These are phyloP conservation scores for Tricholoma bakamatsutake DNA, from an alignment of 768 basidiomycete genomes.

Conservation along the genomic window DNA sequence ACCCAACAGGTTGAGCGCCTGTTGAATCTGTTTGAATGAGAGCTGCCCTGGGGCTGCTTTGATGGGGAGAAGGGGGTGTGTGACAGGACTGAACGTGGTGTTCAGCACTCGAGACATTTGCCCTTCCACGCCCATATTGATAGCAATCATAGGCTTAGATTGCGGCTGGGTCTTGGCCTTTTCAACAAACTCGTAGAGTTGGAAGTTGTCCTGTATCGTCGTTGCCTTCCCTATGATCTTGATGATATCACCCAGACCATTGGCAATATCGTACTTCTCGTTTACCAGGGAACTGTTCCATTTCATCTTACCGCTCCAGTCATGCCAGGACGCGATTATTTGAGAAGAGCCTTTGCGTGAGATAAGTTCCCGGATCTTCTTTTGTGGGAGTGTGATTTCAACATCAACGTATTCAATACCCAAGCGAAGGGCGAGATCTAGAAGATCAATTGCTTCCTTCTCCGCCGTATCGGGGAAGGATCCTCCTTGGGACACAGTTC, in stretches of 20 bases:
- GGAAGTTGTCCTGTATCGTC: slow-evolving; percentile 70
- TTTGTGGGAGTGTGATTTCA: slow-evolving; percentile 72
- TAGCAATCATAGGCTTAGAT: slow-evolving; percentile 83
- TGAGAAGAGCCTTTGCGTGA: slow-evolving; percentile 64
- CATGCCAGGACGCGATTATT: slow-evolving; percentile 93
- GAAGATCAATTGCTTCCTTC: slow-evolving; percentile 67
- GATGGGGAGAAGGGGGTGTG: slow-evolving; percentile 80
- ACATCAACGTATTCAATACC: slow-evolving; percentile 93
- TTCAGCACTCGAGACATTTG: slow-evolving; percentile 91
- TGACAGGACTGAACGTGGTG: slow-evolving; percentile 80
- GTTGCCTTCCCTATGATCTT: slow-evolving; percentile 90
- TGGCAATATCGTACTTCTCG: slow-evolving; percentile 64
- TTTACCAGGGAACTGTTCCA: slow-evolving; percentile 70
- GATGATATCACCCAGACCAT: slow-evolving; percentile 75
- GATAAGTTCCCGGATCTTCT: slow-evolving; percentile 52
- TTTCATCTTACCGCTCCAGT: slow-evolving; percentile 79
- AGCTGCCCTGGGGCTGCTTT: slow-evolving; percentile 94
- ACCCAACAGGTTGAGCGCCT: slow-evolving; percentile 75
- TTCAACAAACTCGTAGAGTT: slow-evolving; percentile 65
- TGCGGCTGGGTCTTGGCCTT: slow-evolving; percentile 34
- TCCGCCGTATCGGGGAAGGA: slow-evolving; percentile 77
- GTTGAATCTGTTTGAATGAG: slow-evolving; percentile 81
- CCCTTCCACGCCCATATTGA: slow-evolving; percentile 89
- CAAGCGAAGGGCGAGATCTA: slow-evolving; percentile 71
- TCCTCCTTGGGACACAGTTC: slow-evolving; percentile 86